These are phyloP conservation scores for Brassica napus DNA, from an alignment of 345 rosid genomes.

Conservation along the genomic window Da-Ae NC_063434.1:18045501-18046000, in stretches of 20 bases:
- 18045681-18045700: slow-evolving; percentile 49
- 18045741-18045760: not conserved
- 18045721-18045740: slow-evolving; percentile 19
- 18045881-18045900: slow-evolving; percentile 5
- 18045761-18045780: slow-evolving; percentile 11
- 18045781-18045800: slow-evolving; percentile 46
- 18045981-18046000: not conserved
- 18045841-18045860: not conserved
- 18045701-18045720: slow-evolving; percentile 50
- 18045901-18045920: not conserved
- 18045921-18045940: not conserved
- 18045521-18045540: slow-evolving; percentile 45
- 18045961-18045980: slow-evolving; percentile 3
- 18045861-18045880: slow-evolving; percentile 9
- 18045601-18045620: slow-evolving; percentile 45
- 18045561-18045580: slow-evolving; percentile 43
- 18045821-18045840: slow-evolving; percentile 29
- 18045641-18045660: slow-evolving; percentile 45
- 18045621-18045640: slow-evolving; percentile 47
- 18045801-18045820: slow-evolving; percentile 46
- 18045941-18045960: slow-evolving; percentile 2
- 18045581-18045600: slow-evolving; percentile 46
- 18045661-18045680: slow-evolving; percentile 49
- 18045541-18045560: slow-evolving; percentile 39
- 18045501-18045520: slow-evolving; percentile 50